phyloP scores from a whole-genome alignment of 768 basidiomycete species.

The Kwoniella bestiolae region DNA sequence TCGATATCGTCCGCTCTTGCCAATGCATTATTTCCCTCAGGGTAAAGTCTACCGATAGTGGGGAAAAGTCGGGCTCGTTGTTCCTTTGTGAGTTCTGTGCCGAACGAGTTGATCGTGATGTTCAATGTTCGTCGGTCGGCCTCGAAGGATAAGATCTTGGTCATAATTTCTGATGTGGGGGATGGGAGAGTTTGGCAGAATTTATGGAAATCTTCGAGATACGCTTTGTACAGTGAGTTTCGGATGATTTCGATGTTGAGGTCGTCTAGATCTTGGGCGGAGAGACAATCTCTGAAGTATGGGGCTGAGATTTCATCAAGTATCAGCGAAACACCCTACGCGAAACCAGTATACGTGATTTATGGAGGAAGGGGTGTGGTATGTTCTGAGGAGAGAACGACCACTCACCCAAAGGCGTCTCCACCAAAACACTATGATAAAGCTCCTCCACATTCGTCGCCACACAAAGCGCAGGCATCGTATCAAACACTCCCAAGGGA shows the following conservation, averaged over 20 bases:
- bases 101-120: constrained; percentile 99
- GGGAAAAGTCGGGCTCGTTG: constrained; percentile 94
- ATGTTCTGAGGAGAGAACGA: background rate
- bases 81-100: constrained; percentile 92
- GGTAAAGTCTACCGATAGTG: constrained; percentile 87
- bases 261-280: constrained; percentile 94
- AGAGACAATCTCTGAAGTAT: constrained; percentile 94
- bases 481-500: constrained; percentile 94
- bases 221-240: constrained; percentile 97
- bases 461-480: constrained; percentile 98
- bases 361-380: background rate
- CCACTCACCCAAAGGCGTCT: constrained; percentile 88
- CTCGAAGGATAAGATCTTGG: constrained; percentile 88
- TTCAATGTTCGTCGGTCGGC: constrained; percentile 96
- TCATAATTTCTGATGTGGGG: constrained; percentile 91
- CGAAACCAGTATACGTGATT: background rate
- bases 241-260: constrained; percentile 99
- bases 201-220: constrained; percentile 93
- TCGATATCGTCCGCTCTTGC: constrained; percentile 95
- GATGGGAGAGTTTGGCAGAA: constrained; percentile 78
- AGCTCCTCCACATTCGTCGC: constrained; percentile 98
- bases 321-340: background rate
- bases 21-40: constrained; percentile 91
- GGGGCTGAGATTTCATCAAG: constrained; percentile 65
- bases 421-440: constrained; percentile 93